These are phyloP conservation scores for Chlorella sp. DNA, from an alignment of 139 green algal genomes.

Conservation along the genomic window DNA sequence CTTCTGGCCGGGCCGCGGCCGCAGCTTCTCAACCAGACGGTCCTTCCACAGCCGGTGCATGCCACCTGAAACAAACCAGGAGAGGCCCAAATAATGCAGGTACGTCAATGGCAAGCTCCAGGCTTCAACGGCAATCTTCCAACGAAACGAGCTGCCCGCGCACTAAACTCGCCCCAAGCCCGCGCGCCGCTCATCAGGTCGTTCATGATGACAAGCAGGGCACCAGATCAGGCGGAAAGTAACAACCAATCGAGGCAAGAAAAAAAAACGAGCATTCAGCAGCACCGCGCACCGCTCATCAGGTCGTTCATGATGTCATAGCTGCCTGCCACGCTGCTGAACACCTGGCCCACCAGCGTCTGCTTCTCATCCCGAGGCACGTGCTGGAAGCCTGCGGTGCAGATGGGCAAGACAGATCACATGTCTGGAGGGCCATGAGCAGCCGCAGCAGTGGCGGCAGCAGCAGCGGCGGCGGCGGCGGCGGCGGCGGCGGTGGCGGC, in stretches of 20 bases:
- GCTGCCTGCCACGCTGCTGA: conserved; percentile 86
- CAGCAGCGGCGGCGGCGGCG: neutral
- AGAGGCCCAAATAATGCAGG: too few species aligned
- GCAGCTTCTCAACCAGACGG: conserved; percentile 81
- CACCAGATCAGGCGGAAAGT: too few species aligned
- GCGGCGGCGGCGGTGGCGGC: neutral
- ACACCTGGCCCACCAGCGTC: conserved; percentile 85
- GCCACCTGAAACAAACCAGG: conserved; percentile 58
- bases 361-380: conserved; percentile 65
- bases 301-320: conserved; percentile 99
- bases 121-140: too few species aligned
- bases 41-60: conserved; percentile 99
- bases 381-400: conserved; percentile 65
- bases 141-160: too few species aligned
- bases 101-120: too few species aligned
- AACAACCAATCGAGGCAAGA: too few species aligned
- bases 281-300: conserved; percentile 82
- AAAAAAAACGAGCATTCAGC: neutral
- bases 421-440: too few species aligned
- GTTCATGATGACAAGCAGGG: too few species aligned
- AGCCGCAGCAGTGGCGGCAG: neutral
- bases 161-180: too few species aligned
- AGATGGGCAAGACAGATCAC: too few species aligned
- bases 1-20: conserved; percentile 86
- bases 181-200: too few species aligned